Conservation (phyloP, 257 asterid genomes). For the Orobanche coerulescens region DNA sequence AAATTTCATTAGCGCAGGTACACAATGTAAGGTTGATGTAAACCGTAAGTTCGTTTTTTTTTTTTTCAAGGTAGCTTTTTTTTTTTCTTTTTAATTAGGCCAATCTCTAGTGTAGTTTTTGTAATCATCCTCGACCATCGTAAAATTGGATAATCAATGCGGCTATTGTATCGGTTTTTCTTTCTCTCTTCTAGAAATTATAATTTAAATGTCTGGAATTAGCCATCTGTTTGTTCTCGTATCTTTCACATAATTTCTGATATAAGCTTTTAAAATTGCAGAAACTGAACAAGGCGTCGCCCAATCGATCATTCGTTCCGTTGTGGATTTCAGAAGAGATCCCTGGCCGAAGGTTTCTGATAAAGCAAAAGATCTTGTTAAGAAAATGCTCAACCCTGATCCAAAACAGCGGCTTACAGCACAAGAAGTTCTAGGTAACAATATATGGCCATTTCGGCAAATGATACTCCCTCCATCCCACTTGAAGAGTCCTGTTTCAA, state of each 20-base stretch:
- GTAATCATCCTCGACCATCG: neutral
- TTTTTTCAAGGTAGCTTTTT: neutral
- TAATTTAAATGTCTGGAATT: neutral
- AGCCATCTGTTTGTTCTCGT: neutral
- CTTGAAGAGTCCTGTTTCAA: too few relatives aligned
- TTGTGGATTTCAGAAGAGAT: constrained; percentile 40
- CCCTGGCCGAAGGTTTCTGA: constrained; percentile 64
- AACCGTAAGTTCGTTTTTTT: neutral
- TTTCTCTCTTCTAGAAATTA: neutral
- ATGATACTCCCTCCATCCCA: too few relatives aligned
- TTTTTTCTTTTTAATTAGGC: neutral
- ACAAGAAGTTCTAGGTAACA: constrained; percentile 46
- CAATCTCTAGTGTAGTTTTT: neutral
- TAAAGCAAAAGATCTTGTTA: constrained; percentile 50
- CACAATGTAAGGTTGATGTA: neutral
- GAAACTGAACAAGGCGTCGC: constrained; percentile 69
- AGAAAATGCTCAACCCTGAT: constrained; percentile 52
- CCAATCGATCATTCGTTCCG: constrained; percentile 46
- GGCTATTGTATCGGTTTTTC: neutral
- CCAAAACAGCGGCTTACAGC: constrained; percentile 42
- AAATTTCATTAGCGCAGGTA: neutral
- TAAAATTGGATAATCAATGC: neutral
- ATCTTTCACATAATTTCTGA: neutral
- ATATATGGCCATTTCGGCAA: neutral
- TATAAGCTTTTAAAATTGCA: constrained; percentile 20